These are phyloP conservation scores for Auricularia heimuer DNA, from an alignment of 768 basidiomycete genomes.

Conservation along the genomic window DNA sequence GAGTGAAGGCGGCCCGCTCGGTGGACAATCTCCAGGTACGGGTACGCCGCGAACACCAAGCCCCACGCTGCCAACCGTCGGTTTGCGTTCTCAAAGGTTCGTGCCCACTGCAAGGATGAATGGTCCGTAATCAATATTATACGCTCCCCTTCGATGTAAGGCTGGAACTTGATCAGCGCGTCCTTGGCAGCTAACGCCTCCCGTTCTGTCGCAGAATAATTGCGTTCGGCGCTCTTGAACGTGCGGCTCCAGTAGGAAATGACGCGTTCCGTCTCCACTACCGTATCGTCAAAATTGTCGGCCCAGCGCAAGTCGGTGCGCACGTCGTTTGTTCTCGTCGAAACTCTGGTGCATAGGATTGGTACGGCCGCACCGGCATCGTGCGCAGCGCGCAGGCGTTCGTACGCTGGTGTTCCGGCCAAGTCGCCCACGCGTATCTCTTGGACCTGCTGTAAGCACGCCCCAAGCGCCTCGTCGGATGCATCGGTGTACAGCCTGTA, in stretches of 20 bases:
- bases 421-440: conserved; percentile 12
- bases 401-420: conserved; percentile 14
- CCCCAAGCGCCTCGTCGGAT: conserved; percentile 20
- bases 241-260: conserved; percentile 12
- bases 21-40: conserved; percentile 8
- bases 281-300: conserved; percentile 14
- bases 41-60: conserved; percentile 9
- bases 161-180: conserved; percentile 11
- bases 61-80: conserved; percentile 7
- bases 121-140: conserved; percentile 10
- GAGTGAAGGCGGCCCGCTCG: conserved; percentile 11
- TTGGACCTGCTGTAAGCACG: conserved; percentile 22
- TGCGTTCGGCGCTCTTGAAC: conserved; percentile 10
- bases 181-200: conserved; percentile 11
- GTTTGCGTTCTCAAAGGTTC: conserved; percentile 11
- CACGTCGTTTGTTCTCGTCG: conserved; percentile 19
- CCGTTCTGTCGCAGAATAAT: conserved; percentile 12
- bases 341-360: neutral
- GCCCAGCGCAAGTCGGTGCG: conserved; percentile 13
- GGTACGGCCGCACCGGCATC: conserved; percentile 6
- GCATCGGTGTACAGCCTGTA: conserved; percentile 19
- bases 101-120: conserved; percentile 9
- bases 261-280: conserved; percentile 9
- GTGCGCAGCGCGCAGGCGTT: conserved; percentile 9
- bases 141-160: conserved; percentile 13